A percentile compares a stretch with the other conserved stretches of the same genome.
Conservation (phyloP, 345 rosid species). For the Citrus unshiu region DNA sequence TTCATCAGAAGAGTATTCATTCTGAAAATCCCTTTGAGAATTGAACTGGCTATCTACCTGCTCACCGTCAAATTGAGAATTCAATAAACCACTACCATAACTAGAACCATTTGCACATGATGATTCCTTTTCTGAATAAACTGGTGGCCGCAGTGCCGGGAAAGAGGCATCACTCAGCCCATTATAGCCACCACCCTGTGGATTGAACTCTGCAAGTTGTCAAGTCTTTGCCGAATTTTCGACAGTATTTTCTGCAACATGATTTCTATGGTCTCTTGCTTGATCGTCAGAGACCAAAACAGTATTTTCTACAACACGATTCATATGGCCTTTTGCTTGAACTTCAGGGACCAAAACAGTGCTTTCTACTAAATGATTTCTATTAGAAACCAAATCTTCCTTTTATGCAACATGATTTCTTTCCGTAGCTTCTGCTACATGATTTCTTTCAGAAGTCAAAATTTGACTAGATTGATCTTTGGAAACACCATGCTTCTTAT, state of each 20-base stretch:
- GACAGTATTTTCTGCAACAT: neutral
- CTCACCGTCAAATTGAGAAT: neutral
- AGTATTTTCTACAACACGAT: neutral
- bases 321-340: neutral
- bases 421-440: neutral
- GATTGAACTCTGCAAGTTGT: neutral
- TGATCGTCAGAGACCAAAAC: too few relatives aligned
- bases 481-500: neutral
- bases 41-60: neutral
- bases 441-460: neutral
- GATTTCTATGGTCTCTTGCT: neutral
- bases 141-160: neutral
- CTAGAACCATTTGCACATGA: neutral
- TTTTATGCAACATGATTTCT: neutral
- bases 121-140: neutral
- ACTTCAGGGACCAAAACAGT: too few relatives aligned
- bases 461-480: neutral
- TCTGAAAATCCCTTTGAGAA: neutral
- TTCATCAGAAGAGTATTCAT: neutral
- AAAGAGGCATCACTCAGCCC: neutral
- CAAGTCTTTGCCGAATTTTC: neutral
- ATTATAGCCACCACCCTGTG: neutral
- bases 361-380: neutral
- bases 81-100: neutral
- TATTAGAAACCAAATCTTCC: neutral